Evolutionary conservation across 805 yeast genomes (phyloP), one percentile per base, ranked within the genome.

Genomic region (Ogataea salicorniae): DNA sequence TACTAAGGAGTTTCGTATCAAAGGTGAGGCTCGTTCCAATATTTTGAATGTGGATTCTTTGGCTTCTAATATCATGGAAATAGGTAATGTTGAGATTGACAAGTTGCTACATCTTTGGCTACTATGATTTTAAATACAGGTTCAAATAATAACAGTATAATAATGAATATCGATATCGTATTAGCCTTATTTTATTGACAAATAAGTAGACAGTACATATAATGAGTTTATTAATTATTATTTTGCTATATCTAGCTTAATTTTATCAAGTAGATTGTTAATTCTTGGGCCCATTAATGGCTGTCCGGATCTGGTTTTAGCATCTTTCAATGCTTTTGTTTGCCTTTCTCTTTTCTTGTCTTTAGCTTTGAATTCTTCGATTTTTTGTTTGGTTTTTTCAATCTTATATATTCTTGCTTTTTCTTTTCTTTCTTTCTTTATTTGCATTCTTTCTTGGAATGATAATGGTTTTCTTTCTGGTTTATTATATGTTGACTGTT

Each of bases 201-300:
- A 18, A 34, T 34, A 15, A 42, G 22, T 4, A 8, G 6, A 35
- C n/a, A 17, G 29, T 34, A 42, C 20, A n/a, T 23, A 29, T 29
- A 23, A 17, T n/a, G 14, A 18, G 16, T 7, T 17, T 16, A 31
- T 20, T 35, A 15, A 37, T 37, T 37, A 13, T 41, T 48, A 15
- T 14, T 45, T 43, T 31, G 54, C 42, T 40, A 48, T 51, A 52
- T 79, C 83, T 29, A 66, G 67, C 59, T 79, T 81, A 51, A 91
- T 87, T 64, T 89, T 87, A 46, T 85, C 94, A 42, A 91, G 72
- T 39, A 91, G 70, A 56, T 81, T 79, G 47, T 80, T 83, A 48
- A 91, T 87, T 65, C 95, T 79, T 15, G 96, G 95, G 0, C 89
- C 96, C 92, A 91, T 87, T 40, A 79, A 67, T 2, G 97, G 97